Evolutionary conservation across 2,329 filamentous ascomycete genomes (phyloP).

Genomic region (Teratosphaeria nubilosa): DNA sequence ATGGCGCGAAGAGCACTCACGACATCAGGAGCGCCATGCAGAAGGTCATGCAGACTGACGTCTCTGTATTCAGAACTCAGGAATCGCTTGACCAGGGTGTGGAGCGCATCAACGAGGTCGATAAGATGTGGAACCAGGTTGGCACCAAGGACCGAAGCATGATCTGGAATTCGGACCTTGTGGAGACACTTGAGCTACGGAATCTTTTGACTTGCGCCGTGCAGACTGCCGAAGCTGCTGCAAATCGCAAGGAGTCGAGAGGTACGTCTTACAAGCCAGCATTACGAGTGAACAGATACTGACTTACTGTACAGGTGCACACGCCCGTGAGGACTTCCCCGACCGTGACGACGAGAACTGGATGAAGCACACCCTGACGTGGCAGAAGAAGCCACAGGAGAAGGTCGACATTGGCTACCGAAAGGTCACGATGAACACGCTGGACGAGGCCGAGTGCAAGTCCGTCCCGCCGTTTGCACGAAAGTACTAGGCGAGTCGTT

Average conservation of each 20-base stretch:
- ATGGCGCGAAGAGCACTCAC: slow-evolving; percentile 76
- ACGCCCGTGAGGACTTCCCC: slow-evolving; percentile 92
- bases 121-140: slow-evolving; percentile 68
- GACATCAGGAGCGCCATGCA: slow-evolving; percentile 90
- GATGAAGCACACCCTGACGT: slow-evolving; percentile 99
- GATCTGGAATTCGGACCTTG: slow-evolving; percentile 98
- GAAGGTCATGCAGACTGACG: slow-evolving; percentile 96
- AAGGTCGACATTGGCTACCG: slow-evolving; percentile 81
- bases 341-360: slow-evolving; percentile 91
- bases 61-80: slow-evolving; percentile 92
- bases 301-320: slow-evolving; percentile 41
- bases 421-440: slow-evolving; percentile 66
- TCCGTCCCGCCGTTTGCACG: slow-evolving; percentile 93
- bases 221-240: slow-evolving; percentile 84
- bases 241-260: slow-evolving; percentile 92
- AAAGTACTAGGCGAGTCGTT: slow-evolving; percentile 54
- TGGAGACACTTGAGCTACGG: slow-evolving; percentile 89
- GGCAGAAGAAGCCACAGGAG: slow-evolving; percentile 86
- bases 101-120: slow-evolving; percentile 72
- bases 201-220: slow-evolving; percentile 93
- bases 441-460: slow-evolving; percentile 96
- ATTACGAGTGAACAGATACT: not conserved
- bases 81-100: slow-evolving; percentile 91
- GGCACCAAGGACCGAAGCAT: slow-evolving; percentile 97
- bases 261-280: slow-evolving; percentile 35